These are phyloP conservation scores for Wickerhamiella dianesei DNA, from an alignment of 805 yeast species.

Conservation along the genomic window DNA sequence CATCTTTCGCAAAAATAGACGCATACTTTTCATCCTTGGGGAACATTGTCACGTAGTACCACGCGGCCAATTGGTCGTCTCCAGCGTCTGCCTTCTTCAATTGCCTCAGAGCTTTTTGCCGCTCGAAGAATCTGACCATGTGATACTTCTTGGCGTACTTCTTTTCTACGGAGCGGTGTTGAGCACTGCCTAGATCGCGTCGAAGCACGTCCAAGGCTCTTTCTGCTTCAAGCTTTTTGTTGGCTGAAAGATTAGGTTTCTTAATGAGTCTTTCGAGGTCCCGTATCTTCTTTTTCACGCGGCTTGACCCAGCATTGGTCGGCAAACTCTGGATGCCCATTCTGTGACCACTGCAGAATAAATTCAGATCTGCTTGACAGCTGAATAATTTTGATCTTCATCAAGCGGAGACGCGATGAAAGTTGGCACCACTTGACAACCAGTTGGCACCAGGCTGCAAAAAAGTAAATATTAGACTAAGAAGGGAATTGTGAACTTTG, in stretches of 20 bases:
- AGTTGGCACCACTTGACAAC: too few species aligned
- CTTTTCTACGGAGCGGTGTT: conserved; percentile 33
- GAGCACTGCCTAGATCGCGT: conserved; percentile 41
- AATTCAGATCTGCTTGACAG: too few species aligned
- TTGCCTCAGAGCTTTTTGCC: conserved; percentile 65
- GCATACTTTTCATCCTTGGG: conserved; percentile 72
- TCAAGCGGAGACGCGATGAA: too few species aligned
- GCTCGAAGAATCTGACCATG: conserved; percentile 85
- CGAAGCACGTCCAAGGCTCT: conserved; percentile 56
- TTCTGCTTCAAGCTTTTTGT: conserved; percentile 33
- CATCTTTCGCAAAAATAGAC: conserved; percentile 49
- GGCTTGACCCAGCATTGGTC: conserved; percentile 22
- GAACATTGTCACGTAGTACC: conserved; percentile 61
- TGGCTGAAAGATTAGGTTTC: conserved; percentile 48
- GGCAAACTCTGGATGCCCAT: conserved; percentile 21
- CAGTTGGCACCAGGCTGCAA: too few species aligned
- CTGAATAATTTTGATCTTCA: too few species aligned
- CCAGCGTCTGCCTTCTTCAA: conserved; percentile 37
- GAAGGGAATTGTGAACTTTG: too few species aligned
- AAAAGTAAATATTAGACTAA: too few species aligned
- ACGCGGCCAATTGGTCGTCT: conserved; percentile 32
- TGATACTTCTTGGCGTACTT: conserved; percentile 63
- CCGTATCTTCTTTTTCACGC: conserved; percentile 72
- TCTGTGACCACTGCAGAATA: too few species aligned
- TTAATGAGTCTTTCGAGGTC: conserved; percentile 64